Percentiles rank a stretch among this genome's conserved stretches.
These are phyloP conservation scores for Stenogyne calaminthoides DNA, from an alignment of 305 asterid genomes.

Conservation along the genomic window DNA sequence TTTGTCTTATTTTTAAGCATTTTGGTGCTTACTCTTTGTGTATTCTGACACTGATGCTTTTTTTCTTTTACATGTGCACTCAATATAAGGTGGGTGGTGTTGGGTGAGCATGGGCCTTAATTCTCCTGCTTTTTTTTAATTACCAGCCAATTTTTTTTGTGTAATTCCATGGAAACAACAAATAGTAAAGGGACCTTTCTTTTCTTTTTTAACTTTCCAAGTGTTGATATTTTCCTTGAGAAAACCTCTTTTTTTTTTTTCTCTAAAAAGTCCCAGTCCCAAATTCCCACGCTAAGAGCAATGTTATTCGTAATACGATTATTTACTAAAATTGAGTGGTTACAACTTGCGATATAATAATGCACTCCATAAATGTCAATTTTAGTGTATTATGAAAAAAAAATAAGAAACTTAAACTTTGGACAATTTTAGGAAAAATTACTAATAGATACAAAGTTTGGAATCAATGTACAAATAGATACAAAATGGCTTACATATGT, in stretches of 20 bases:
- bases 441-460: too few species aligned
- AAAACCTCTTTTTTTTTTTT: too few species aligned
- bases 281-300: background rate
- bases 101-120: background rate
- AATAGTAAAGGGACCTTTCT: background rate
- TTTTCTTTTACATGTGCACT: background rate
- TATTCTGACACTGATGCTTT: background rate
- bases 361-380: too few species aligned
- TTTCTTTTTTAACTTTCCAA: too few species aligned
- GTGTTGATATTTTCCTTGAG: too few species aligned
- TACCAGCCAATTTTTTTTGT: background rate
- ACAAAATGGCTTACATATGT: too few species aligned
- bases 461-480: too few species aligned
- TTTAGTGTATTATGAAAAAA: too few species aligned
- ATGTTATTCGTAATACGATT: background rate
- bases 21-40: background rate
- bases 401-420: too few species aligned
- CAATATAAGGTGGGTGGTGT: background rate
- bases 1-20: background rate
- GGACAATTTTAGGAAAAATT: too few species aligned
- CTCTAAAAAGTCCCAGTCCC: too few species aligned
- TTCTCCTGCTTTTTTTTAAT: background rate
- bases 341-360: too few species aligned
- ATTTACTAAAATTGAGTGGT: background rate
- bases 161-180: background rate